Evolutionary conservation across 306 rosid species (phyloP).

Genomic region (Pterocarpus santalinus): DNA sequence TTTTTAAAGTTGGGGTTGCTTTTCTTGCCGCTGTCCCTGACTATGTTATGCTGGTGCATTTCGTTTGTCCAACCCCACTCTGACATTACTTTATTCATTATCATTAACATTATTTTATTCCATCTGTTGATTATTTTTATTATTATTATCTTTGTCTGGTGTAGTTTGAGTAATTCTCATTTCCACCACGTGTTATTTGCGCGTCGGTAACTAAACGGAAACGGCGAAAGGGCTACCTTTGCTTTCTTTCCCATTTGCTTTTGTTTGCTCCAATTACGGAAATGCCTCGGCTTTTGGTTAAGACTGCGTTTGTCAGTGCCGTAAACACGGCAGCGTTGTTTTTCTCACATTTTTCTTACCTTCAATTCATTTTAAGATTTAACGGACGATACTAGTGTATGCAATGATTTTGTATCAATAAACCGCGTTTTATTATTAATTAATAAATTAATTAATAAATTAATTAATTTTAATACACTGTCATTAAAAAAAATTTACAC

Average conservation of each 20-base stretch:
- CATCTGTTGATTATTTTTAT: background rate
- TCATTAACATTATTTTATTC: background rate
- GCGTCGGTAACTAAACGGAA: constrained; percentile 40
- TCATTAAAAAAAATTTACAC: no score
- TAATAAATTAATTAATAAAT: no score
- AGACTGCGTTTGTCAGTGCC: no score
- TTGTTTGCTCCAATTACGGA: background rate
- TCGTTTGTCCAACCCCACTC: constrained; percentile 29
- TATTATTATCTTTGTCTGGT: background rate
- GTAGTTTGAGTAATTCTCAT: background rate
- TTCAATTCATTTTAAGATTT: no score
- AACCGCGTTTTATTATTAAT: no score
- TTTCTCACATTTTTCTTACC: no score
- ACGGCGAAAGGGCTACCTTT: constrained; percentile 19
- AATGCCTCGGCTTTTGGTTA: no score
- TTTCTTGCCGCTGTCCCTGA: constrained; percentile 42
- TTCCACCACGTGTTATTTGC: constrained; percentile 70
- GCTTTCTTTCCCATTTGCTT: background rate
- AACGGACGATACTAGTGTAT: no score
- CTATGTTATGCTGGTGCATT: background rate
- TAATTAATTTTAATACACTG: no score
- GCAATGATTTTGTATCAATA: no score
- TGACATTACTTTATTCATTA: background rate
- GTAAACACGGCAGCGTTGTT: no score
- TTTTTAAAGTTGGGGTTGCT: constrained; percentile 2